Base-by-base conservation (phyloP, 208 protist species). In the Acanthamoeba healyi region DNA sequence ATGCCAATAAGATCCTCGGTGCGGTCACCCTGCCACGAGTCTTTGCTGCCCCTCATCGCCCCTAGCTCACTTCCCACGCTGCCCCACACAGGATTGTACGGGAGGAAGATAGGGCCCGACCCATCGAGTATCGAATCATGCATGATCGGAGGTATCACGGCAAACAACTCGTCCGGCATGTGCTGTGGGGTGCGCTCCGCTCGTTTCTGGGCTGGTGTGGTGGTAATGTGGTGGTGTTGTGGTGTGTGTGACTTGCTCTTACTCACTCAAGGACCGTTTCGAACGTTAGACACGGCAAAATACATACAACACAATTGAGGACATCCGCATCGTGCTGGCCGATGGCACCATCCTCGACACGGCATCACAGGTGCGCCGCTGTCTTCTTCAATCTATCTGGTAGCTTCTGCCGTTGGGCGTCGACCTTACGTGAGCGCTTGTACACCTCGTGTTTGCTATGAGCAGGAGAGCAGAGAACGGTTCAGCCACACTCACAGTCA, bases 101-200 rank as follows among this genome's bases (percentile, higher is more conserved):
- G 63, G 12, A 7, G 77, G 32, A 97, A 97, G 93, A 93, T 97
- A 24, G 96, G 96, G 12, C 96, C 96, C 3, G 96, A 97, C 51
- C 96, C 96, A 3, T 95, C 96, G 24, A 95, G 92, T 22, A 96
- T 97, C 79, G 90, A 96, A 2, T 95, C 94, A 5, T 97, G 96
- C 81, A 96, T 96, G 96, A 97, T 97, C 29, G 96, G 96, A 26
- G 96, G 96, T n/a, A 95, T 97, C 63, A 89, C 95, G 24, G 89
- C 95, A 38, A 97, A 97, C 93, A 97, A 97, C 92, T 96, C 95
- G 12, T 94, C 84, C 10, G 96, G 96, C 49, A 97, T 97, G 96
- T 97, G 96, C 89, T 97, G 96, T 72, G 96, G 96, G 34, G 65
- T 74, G 17, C 65, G 92, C 94, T 65, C 65, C 34, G 6, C 6